A percentile compares a stretch with the other conserved stretches of the same genome.
Evolutionary conservation across 2,329 filamentous ascomycete genomes (phyloP).

Genomic region (Lachnellula hyalina): DNA sequence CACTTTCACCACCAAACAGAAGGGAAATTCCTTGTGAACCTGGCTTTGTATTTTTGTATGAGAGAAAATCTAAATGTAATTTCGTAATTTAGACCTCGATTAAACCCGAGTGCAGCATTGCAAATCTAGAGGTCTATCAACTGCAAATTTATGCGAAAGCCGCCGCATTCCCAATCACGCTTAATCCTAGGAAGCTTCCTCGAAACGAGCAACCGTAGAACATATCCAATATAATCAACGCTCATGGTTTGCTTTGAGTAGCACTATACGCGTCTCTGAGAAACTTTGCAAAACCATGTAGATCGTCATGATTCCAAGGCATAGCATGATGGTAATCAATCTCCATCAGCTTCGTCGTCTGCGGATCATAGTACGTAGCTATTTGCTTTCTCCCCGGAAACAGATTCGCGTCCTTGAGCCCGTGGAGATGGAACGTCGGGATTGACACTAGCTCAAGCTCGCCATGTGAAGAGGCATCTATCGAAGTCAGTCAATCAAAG

Average conservation of each 20-base stretch:
- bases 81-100: too few species aligned
- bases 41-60: too few species aligned
- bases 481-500: not conserved
- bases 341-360: constrained; percentile 12
- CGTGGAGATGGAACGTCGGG: constrained; percentile 21
- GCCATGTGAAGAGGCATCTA: constrained; percentile 1
- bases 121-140: too few species aligned
- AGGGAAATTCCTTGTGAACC: too few species aligned
- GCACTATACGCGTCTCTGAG: not conserved
- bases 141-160: too few species aligned
- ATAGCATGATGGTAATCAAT: constrained; percentile 26
- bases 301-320: constrained; percentile 20
- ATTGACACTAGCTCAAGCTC: constrained; percentile 13
- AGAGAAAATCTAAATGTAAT: too few species aligned
- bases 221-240: too few species aligned
- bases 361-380: constrained; percentile 13
- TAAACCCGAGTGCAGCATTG: too few species aligned
- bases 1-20: too few species aligned
- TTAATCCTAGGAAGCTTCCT: too few species aligned
- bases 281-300: constrained; percentile 9
- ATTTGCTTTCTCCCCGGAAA: constrained; percentile 16
- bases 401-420: constrained; percentile 15
- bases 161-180: too few species aligned
- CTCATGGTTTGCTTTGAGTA: not conserved
- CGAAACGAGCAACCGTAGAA: too few species aligned